Percentiles rank a stretch among this genome's conserved stretches.
Conservation (phyloP, 805 yeast genomes). For the Metschnikowia noctiluminum region DNA sequence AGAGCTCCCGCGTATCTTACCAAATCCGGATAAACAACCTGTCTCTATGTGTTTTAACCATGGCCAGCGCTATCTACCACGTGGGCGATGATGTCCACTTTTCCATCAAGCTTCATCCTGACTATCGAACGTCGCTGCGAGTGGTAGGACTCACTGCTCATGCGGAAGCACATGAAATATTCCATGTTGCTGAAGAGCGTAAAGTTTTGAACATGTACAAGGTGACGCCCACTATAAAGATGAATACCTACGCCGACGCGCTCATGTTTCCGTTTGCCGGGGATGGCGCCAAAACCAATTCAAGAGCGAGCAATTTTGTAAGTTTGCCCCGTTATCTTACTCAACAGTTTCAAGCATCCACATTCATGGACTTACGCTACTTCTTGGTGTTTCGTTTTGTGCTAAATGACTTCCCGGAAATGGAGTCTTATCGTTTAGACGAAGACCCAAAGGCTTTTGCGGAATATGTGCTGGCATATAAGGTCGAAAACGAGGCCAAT, state of each 20-base stretch:
- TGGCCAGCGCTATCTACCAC: conserved; percentile 35
- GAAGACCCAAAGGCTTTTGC: conserved; percentile 12
- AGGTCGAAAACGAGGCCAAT: conserved; percentile 13
- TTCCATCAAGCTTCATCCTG: conserved; percentile 24
- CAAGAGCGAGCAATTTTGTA: conserved; percentile 8
- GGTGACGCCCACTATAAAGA: conserved; percentile 33
- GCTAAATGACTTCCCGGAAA: conserved; percentile 24
- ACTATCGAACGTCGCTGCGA: conserved; percentile 14
- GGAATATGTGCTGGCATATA: conserved; percentile 14
- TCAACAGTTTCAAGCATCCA: conserved; percentile 36
- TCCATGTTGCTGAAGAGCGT: conserved; percentile 20
- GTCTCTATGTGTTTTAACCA: conserved; percentile 29
- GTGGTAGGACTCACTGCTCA: conserved; percentile 33
- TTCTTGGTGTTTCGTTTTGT: conserved; percentile 36
- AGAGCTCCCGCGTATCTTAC: conserved; percentile 19
- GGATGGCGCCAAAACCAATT: conserved; percentile 13
- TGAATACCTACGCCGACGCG: conserved; percentile 33
- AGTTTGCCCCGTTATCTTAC: conserved; percentile 31
- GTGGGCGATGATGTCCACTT: conserved; percentile 39
- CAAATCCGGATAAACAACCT: conserved; percentile 33
- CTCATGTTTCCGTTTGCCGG: conserved; percentile 17
- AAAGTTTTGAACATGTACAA: conserved; percentile 26
- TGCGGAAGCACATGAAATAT: conserved; percentile 40
- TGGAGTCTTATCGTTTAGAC: conserved; percentile 6
- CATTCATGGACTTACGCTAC: conserved; percentile 36